Percentiles rank a stretch among this genome's conserved stretches.
phyloP scores from a whole-genome alignment of 352 stramenopile genomes.

The Globisporangium paddicum region DNA sequence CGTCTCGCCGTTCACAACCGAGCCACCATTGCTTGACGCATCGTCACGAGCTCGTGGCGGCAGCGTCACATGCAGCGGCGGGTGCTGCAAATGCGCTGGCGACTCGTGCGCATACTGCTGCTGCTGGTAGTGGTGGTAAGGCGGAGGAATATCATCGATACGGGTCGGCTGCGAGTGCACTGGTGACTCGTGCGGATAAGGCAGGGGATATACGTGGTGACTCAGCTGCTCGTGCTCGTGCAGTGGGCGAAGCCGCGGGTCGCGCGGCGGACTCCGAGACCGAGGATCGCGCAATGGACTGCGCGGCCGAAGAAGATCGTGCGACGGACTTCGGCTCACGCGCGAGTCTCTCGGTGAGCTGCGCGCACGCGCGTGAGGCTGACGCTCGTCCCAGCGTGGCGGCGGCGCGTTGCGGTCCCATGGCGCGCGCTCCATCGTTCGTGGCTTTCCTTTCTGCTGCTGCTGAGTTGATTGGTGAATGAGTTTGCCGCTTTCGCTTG shows the following conservation, averaged over 20 bases:
- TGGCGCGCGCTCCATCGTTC: not conserved
- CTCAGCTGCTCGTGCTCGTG: not conserved
- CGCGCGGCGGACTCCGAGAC: not conserved
- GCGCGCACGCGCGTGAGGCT: not conserved
- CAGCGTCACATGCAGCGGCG: not conserved
- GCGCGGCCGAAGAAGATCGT: not conserved
- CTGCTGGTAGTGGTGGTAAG: not conserved
- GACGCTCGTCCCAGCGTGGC: too few species aligned
- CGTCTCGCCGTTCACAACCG: not conserved
- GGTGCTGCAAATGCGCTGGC: not conserved
- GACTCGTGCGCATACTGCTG: not conserved
- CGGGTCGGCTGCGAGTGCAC: not conserved
- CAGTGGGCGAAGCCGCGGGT: not conserved
- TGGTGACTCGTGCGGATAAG: not conserved
- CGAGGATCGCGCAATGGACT: not conserved
- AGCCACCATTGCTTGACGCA: not conserved
- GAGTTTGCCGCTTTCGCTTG: not conserved
- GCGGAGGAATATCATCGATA: too few species aligned
- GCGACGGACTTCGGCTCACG: not conserved
- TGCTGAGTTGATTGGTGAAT: not conserved
- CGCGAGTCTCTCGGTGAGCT: not conserved
- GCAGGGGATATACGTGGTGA: not conserved
- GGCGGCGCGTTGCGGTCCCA: not conserved
- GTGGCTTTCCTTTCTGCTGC: not conserved
- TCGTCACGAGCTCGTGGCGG: not conserved